Conservation (phyloP, 805 yeast genomes). For the Lachancea waltii region DNA sequence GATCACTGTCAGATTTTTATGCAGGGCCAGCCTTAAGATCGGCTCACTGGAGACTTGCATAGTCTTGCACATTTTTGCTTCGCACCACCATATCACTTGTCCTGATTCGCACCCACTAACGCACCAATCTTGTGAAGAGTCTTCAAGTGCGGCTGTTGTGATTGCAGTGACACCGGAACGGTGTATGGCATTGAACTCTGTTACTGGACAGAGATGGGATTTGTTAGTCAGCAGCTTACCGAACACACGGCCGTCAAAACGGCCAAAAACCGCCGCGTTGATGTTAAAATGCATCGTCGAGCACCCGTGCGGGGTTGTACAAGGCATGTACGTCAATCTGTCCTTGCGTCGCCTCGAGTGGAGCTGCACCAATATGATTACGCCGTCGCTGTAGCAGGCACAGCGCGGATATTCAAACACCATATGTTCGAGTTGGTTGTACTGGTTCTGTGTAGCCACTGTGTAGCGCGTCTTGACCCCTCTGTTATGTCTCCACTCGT, state of each 20-base stretch:
- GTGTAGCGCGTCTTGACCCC: constrained; percentile 31
- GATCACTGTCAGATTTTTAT: constrained; percentile 22
- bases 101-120: constrained; percentile 32
- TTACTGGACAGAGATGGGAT: constrained; percentile 29
- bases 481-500: constrained; percentile 33
- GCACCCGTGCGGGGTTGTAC: constrained; percentile 34
- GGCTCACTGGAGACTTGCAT: constrained; percentile 18
- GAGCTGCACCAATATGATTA: constrained; percentile 29
- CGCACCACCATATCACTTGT: constrained; percentile 32
- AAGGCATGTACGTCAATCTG: constrained; percentile 31
- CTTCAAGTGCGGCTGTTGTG: constrained; percentile 20
- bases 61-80: constrained; percentile 16
- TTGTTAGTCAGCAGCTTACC: constrained; percentile 31
- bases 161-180: constrained; percentile 29
- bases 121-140: constrained; percentile 24
- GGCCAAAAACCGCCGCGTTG: constrained; percentile 32
- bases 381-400: constrained; percentile 33
- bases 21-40: constrained; percentile 19
- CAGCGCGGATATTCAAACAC: constrained; percentile 32
- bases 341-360: constrained; percentile 22
- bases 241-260: constrained; percentile 32
- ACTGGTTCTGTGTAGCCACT: constrained; percentile 22
- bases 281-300: constrained; percentile 32
- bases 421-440: constrained; percentile 25
- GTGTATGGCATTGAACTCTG: constrained; percentile 28